These are phyloP conservation scores for Bidens hawaiensis DNA, from an alignment of 140 eudicot species.

Conservation along the genomic window DNA sequence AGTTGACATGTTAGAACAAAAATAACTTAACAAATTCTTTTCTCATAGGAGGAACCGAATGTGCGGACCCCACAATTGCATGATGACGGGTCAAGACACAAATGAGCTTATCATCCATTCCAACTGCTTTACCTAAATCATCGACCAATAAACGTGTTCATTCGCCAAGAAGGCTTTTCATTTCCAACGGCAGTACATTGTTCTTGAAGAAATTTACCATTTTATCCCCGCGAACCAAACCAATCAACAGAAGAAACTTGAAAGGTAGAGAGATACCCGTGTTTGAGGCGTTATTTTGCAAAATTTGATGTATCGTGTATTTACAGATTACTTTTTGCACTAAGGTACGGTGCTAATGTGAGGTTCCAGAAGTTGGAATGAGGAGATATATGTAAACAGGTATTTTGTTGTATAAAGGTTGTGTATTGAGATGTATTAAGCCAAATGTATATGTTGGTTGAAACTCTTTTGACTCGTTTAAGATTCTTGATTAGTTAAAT, in stretches of 20 bases:
- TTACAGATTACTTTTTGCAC: conserved; percentile 8
- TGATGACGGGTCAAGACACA: conserved; percentile 63
- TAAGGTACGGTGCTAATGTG: conserved; percentile 14
- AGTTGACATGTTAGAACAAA: not conserved
- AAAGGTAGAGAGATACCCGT: conserved; percentile 10
- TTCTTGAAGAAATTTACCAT: conserved; percentile 21
- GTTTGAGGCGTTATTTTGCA: not conserved
- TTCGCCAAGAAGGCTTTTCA: conserved; percentile 8
- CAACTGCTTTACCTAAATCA: not conserved
- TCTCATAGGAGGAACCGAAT: conserved; percentile 57
- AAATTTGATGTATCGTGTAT: conserved; percentile 18
- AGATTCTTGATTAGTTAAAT: too few species aligned
- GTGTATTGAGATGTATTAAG: conserved; percentile 11
- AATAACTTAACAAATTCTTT: not conserved
- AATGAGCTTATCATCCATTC: conserved; percentile 26
- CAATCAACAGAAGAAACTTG: conserved; percentile 11
- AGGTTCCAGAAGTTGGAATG: conserved; percentile 15
- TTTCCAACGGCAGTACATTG: not conserved
- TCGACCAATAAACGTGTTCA: conserved; percentile 20
- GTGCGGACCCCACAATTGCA: conserved; percentile 71
- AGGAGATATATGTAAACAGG: conserved; percentile 25
- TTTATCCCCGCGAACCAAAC: conserved; percentile 2
- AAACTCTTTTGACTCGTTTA: not conserved
- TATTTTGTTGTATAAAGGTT: conserved; percentile 28
- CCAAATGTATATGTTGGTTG: conserved; percentile 11